Conservation (phyloP, 495 filamentous ascomycete species). For the Parachaetomium inaequale region DNA sequence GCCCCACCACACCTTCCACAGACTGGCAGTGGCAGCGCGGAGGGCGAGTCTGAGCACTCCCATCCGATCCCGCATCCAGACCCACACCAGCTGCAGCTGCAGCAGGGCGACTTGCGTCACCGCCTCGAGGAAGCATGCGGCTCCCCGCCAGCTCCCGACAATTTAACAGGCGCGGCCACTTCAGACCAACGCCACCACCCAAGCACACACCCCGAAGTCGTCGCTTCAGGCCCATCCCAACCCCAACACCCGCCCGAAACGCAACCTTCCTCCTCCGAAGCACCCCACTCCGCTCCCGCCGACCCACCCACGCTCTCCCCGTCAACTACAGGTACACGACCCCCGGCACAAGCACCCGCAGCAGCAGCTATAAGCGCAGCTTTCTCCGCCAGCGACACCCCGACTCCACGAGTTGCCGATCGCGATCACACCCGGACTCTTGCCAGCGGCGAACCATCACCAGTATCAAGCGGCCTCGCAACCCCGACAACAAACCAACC, state of each 20-base stretch:
- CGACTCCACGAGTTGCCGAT: constrained; percentile 4
- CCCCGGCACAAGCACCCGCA: no score
- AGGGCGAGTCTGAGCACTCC: not conserved
- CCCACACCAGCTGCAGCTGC: constrained; percentile 29
- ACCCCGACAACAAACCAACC: constrained; percentile 8
- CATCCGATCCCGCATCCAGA: constrained; percentile 8
- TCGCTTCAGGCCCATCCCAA: constrained; percentile 3
- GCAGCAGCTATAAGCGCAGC: not conserved
- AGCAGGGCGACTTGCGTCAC: constrained; percentile 27
- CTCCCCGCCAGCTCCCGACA: not conserved
- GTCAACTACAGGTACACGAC: not conserved
- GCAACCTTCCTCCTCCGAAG: not conserved
- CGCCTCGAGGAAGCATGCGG: constrained; percentile 19
- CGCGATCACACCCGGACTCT: constrained; percentile 10
- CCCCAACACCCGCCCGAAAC: not conserved
- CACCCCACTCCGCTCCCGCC: not conserved
- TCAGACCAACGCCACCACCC: constrained; percentile 8
- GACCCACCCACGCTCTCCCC: not conserved
- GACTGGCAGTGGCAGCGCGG: not conserved
- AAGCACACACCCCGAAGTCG: not conserved
- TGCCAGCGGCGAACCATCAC: constrained; percentile 12
- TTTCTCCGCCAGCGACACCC: not conserved
- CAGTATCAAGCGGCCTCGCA: constrained; percentile 4
- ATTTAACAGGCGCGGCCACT: constrained; percentile 1
- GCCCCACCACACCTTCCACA: constrained; percentile 8